A percentile compares a stretch with the other conserved stretches of the same genome.
These are phyloP conservation scores for Elsinoe ampelina DNA, from an alignment of 2,329 filamentous ascomycete genomes.

Conservation along the genomic window DNA sequence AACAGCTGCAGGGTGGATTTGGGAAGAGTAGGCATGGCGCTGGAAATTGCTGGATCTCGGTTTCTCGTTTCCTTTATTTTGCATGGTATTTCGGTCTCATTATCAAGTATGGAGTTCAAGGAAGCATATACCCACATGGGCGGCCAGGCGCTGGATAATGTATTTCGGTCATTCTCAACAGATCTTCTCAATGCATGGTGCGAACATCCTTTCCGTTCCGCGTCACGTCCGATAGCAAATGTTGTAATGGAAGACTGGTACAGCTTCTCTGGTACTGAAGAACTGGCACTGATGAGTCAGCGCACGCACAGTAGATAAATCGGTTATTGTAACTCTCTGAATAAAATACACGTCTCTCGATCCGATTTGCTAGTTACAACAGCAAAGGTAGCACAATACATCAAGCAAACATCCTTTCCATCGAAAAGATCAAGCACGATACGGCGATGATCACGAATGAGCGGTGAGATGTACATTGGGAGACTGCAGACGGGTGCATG, in stretches of 20 bases:
- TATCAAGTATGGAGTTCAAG: background rate
- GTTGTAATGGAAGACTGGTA: no score
- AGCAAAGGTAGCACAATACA: background rate
- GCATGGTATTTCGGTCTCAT: background rate
- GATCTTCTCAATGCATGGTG: background rate
- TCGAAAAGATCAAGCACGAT: no score
- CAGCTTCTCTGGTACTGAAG: no score
- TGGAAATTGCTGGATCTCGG: no score
- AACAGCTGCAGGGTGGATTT: background rate
- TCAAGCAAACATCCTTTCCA: background rate
- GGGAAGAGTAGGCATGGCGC: background rate
- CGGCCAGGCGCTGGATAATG: conserved; percentile 7
- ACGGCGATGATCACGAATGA: no score
- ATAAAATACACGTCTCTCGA: no score
- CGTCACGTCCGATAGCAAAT: background rate
- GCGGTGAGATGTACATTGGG: background rate
- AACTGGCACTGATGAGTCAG: no score
- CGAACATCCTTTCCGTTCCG: background rate
- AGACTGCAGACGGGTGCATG: background rate
- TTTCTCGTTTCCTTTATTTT: background rate
- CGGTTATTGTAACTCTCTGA: no score
- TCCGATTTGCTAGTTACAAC: no score
- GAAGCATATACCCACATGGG: background rate
- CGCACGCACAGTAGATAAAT: no score
- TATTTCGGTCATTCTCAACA: background rate